Base-by-base conservation (phyloP, 2,329 filamentous ascomycete species). In the Rhytidhysteron rufulum region DNA sequence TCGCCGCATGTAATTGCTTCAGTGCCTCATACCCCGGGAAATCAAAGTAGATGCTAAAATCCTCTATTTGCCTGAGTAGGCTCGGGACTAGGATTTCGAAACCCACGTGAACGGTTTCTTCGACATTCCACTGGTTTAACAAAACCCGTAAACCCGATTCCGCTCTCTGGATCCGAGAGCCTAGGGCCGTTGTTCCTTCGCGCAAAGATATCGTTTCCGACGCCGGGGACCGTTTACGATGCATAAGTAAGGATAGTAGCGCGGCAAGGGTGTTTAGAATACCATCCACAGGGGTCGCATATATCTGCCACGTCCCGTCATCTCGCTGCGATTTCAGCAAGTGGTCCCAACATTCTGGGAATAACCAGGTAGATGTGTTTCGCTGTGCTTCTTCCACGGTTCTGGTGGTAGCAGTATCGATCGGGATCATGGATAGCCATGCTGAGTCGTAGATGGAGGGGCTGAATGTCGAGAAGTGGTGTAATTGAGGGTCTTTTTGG, bases 61-160 rank as follows among this genome's bases (percentile, higher is more conserved):
- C 19, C 22, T 39, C 31, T 4, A 53, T 33, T 17, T 41, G 16
- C 2, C 17, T n/a, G 2, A 51, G 29, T 0, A 49, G 34, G 1
- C 33, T 21, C 1, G 50, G 42, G 2, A 53, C 44, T 10, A 53
- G 25, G 8, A 51, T 32, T 25, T 53, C 50, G 30, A 53, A 49
- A 3, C 46, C 50, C 19, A 53, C 47, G 31, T 42, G 38, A 18
- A 29, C 30, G 24, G 16, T 27, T 3, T 15, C 17, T 20, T 32
- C 13, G 4, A 41, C 31, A 27, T 46, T 37, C 43, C 36, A 46
- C 9, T n/a, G 8, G 13, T 36, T 6, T 5, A 45, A 20, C 18
- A 25, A 15, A 8, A 17, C 3, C 15, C 18, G n/a, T 7, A 33
- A 13, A 13, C n/a, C 5, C n/a, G 15, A 3, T 25, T 17, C 16